phyloP scores from a whole-genome alignment of 2,329 filamentous ascomycete species.

The Xylaria arbuscula region DNA sequence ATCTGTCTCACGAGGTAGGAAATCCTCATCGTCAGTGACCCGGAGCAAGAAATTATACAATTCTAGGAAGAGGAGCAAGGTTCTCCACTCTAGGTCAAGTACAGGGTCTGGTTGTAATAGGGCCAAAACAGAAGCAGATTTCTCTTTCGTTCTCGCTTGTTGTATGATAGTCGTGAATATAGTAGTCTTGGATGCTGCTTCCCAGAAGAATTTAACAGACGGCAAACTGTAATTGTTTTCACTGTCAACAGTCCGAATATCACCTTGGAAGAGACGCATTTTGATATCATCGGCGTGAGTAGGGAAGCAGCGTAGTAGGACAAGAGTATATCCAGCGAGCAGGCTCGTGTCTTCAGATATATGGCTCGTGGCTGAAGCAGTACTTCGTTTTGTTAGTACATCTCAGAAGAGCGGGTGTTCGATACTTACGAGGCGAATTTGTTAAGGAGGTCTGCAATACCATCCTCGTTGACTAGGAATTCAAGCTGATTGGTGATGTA shows the following conservation, averaged over 20 bases:
- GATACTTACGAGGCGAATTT: constrained; percentile 54
- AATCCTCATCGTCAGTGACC: constrained; percentile 96
- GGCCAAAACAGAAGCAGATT: constrained; percentile 39
- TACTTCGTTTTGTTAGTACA: constrained; percentile 47
- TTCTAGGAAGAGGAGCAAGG: constrained; percentile 90
- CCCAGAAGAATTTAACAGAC: constrained; percentile 87
- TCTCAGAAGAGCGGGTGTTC: constrained; percentile 40
- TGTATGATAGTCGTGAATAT: constrained; percentile 53
- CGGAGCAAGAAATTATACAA: constrained; percentile 93
- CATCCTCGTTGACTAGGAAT: constrained; percentile 79
- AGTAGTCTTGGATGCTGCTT: constrained; percentile 61
- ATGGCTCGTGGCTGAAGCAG: constrained; percentile 49
- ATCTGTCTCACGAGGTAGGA: constrained; percentile 72
- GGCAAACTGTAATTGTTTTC: constrained; percentile 61
- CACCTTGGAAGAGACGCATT: constrained; percentile 90
- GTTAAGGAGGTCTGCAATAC: constrained; percentile 72
- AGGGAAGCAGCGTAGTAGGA: constrained; percentile 86
- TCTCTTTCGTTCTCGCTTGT: constrained; percentile 47
- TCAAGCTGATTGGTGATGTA: constrained; percentile 75
- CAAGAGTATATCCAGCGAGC: constrained; percentile 87
- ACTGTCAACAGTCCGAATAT: constrained; percentile 59
- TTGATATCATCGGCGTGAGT: constrained; percentile 85
- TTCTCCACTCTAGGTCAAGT: constrained; percentile 81
- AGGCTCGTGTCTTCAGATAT: constrained; percentile 72
- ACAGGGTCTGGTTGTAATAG: constrained; percentile 49